phyloP scores from a whole-genome alignment of 805 yeast species.

The Candida loeiensis region DNA sequence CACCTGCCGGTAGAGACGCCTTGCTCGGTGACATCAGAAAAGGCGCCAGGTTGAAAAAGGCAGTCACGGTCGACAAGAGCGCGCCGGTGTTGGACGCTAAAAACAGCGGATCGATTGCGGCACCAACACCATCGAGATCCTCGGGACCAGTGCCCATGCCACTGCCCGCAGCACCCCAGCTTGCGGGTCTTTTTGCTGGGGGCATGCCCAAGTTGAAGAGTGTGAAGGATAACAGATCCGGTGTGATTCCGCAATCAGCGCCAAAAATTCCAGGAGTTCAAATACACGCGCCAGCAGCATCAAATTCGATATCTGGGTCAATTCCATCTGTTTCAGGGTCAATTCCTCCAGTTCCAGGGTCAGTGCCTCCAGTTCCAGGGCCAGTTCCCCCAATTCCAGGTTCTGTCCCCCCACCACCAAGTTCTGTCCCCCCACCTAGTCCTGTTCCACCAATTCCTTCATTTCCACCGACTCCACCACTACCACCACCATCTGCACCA shows the following conservation, averaged over 20 bases:
- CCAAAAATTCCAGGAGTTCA: conserved; percentile 31
- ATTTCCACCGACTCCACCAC: conserved; percentile 15
- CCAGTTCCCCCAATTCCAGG: conserved; percentile 5
- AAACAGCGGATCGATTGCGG: conserved; percentile 34
- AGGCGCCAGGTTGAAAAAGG: conserved; percentile 40
- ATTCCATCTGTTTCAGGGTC: neutral
- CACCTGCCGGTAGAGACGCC: conserved; percentile 39
- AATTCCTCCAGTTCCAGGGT: neutral
- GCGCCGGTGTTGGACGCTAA: conserved; percentile 56
- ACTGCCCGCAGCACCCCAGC: conserved; percentile 40
- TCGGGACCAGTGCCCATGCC: conserved; percentile 15
- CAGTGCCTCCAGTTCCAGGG: too few relatives aligned
- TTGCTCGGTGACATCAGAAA: conserved; percentile 81
- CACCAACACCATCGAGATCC: conserved; percentile 25
- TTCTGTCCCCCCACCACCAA: conserved; percentile 10
- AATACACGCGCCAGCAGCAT: neutral
- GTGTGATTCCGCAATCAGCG: conserved; percentile 34
- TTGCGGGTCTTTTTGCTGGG: conserved; percentile 71
- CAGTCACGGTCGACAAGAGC: conserved; percentile 43
- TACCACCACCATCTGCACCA: conserved; percentile 6
- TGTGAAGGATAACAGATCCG: conserved; percentile 34
- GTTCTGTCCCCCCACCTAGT: conserved; percentile 14
- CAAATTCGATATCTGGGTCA: neutral
- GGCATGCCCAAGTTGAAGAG: conserved; percentile 71
- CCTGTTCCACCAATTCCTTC: conserved; percentile 18